A percentile compares a stretch with the other conserved stretches of the same genome.
These are phyloP conservation scores for Mucor lusitanicus DNA, from an alignment of 371 early-diverging fungal genomes.

Conservation along the genomic window DNA sequence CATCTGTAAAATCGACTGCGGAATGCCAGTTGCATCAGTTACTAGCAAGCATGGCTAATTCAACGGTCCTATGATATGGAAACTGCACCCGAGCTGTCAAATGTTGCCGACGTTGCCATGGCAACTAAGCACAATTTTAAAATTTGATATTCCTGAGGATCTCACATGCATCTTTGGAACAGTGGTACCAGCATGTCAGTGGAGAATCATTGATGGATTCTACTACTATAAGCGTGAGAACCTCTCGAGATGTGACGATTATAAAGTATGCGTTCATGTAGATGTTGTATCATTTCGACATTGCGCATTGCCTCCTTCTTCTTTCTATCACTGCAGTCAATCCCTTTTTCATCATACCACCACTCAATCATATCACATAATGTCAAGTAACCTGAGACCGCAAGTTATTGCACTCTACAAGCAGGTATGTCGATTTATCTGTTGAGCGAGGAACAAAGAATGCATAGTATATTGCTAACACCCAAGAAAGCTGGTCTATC, in stretches of 20 bases:
- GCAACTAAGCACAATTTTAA: no score
- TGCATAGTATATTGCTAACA: not conserved
- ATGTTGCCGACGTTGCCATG: no score
- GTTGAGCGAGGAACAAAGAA: not conserved
- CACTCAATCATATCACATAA: not conserved
- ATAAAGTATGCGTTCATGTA: not conserved
- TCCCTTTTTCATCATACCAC: no score
- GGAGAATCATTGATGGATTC: not conserved
- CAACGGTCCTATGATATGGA: no score
- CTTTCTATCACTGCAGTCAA: not conserved
- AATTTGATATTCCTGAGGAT: not conserved
- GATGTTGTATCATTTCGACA: not conserved
- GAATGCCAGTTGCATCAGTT: not conserved
- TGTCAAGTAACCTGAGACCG: conserved; percentile 34
- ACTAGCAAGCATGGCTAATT: not conserved
- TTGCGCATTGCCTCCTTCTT: not conserved
- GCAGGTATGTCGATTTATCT: conserved; percentile 35
- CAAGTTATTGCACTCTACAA: conserved; percentile 57
- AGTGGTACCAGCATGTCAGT: not conserved
- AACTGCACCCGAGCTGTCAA: no score
- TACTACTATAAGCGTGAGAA: conserved; percentile 4
- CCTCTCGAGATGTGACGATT: not conserved
- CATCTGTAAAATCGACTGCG: not conserved
- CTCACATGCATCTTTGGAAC: not conserved
- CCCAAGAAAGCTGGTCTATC: conserved; percentile 49